Percentiles rank a stretch among this genome's conserved stretches.
phyloP scores from a whole-genome alignment of 495 filamentous ascomycete genomes.

The Xylaria longipes region DNA sequence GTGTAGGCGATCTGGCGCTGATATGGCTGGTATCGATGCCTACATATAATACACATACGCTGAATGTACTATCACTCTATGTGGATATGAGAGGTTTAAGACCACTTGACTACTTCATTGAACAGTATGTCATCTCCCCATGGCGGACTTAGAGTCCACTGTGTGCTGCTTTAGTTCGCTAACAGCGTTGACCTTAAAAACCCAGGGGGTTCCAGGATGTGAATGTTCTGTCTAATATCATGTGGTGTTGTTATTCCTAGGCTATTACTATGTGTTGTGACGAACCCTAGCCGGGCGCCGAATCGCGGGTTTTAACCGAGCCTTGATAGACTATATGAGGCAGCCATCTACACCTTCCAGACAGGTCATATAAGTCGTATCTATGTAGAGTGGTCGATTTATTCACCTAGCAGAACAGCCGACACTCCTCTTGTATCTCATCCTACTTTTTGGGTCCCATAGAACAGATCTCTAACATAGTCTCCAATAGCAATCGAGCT shows the following conservation, averaged over 20 bases:
- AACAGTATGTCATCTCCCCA: neutral
- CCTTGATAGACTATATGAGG: neutral
- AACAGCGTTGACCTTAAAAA: neutral
- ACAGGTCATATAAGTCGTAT: neutral
- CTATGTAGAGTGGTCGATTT: neutral
- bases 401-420: neutral
- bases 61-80: neutral
- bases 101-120: neutral
- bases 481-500: conserved; percentile 89
- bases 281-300: too few species aligned
- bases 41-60: neutral
- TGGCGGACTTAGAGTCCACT: neutral
- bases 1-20: neutral
- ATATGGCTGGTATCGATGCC: neutral
- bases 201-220: neutral
- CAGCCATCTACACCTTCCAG: neutral
- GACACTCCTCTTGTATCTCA: neutral
- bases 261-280: neutral
- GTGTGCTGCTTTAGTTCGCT: neutral
- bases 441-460: conserved; percentile 45
- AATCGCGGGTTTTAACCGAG: neutral
- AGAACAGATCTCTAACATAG: conserved; percentile 77
- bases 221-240: neutral
- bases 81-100: neutral
- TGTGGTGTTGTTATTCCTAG: neutral